phyloP scores from a whole-genome alignment of 805 yeast genomes.

The Nakazawaea wyomingensis region DNA sequence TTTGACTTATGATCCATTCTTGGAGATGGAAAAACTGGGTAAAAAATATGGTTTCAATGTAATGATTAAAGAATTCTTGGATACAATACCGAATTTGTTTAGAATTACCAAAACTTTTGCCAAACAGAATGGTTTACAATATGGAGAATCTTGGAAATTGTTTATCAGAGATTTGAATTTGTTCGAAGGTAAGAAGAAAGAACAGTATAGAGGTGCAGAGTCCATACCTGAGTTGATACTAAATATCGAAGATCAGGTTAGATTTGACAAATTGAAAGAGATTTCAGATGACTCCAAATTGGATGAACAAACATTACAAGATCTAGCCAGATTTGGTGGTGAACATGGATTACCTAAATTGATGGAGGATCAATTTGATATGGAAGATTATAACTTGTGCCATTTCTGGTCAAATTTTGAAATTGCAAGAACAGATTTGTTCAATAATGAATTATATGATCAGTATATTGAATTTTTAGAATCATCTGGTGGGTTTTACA shows the following conservation, averaged over 20 bases:
- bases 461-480: constrained; percentile 69
- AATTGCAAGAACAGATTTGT: constrained; percentile 78
- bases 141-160: constrained; percentile 67
- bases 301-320: constrained; percentile 28
- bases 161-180: constrained; percentile 42
- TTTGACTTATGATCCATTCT: constrained; percentile 85
- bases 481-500: constrained; percentile 72
- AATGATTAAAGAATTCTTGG: constrained; percentile 67
- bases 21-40: constrained; percentile 62
- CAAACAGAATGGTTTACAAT: constrained; percentile 37
- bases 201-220: constrained; percentile 22
- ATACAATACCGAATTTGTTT: constrained; percentile 80
- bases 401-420: constrained; percentile 95
- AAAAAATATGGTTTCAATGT: constrained; percentile 87
- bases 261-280: constrained; percentile 18
- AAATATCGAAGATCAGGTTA: constrained; percentile 21
- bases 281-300: constrained; percentile 18
- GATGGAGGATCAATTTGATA: constrained; percentile 54
- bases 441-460: constrained; percentile 59
- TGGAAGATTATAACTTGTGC: constrained; percentile 68
- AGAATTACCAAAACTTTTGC: constrained; percentile 65
- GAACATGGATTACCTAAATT: constrained; percentile 25
- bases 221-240: constrained; percentile 22
- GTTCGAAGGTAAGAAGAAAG: constrained; percentile 27
- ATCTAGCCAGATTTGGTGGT: constrained; percentile 34